Conservation (phyloP, 2,329 filamentous ascomycete genomes). For the Calonectria pseudoreteaudii region DNA sequence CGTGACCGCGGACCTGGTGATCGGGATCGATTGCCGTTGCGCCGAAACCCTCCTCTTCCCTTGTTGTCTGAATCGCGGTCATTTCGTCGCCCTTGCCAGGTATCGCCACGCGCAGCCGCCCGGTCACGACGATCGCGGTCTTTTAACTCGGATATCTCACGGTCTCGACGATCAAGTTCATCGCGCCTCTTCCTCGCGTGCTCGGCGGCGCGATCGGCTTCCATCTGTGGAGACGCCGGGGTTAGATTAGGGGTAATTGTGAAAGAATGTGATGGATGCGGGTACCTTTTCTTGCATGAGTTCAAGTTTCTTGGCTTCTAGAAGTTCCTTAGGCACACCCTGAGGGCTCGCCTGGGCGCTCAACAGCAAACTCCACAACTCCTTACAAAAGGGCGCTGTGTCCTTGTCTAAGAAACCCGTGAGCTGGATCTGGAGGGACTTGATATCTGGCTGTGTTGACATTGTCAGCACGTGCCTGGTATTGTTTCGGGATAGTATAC, state of each 20-base stretch:
- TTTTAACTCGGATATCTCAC: constrained; percentile 75
- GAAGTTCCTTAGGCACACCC: constrained; percentile 91
- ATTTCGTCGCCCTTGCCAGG: constrained; percentile 65
- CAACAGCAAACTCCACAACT: constrained; percentile 90
- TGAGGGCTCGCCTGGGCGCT: constrained; percentile 90
- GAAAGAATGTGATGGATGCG: background rate
- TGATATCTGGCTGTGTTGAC: constrained; percentile 84
- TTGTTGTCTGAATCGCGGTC: constrained; percentile 61
- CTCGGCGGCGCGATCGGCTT: constrained; percentile 85
- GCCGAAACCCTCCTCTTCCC: constrained; percentile 58
- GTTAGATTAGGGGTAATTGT: background rate
- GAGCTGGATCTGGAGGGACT: constrained; percentile 92
- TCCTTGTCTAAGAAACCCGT: constrained; percentile 96
- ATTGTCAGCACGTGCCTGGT: constrained; percentile 41
- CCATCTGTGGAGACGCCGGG: constrained; percentile 65
- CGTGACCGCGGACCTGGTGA: constrained; percentile 60
- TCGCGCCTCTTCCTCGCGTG: constrained; percentile 78
- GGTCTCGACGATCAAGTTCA: constrained; percentile 77
- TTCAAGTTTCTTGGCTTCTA: constrained; percentile 97
- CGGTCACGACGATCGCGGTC: constrained; percentile 71
- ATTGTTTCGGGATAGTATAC: background rate
- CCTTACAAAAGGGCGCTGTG: constrained; percentile 88
- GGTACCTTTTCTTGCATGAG: constrained; percentile 92
- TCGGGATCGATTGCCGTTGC: constrained; percentile 58
- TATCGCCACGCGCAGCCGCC: constrained; percentile 63